phyloP scores from a whole-genome alignment of 1,139 yeast genomes.

The Pneumocystis canis region DNA sequence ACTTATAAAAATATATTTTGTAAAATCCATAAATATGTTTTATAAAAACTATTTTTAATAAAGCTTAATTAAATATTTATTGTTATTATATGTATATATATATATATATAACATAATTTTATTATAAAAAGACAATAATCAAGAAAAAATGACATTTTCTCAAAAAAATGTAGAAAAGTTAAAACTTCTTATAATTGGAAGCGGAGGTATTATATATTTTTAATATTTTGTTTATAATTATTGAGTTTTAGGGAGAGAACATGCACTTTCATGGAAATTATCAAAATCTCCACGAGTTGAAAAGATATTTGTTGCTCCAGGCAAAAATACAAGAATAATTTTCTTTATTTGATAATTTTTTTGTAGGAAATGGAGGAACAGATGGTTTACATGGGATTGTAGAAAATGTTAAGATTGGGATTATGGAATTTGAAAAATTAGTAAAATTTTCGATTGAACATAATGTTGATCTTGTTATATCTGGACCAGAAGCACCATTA shows the following conservation, averaged over 20 bases:
- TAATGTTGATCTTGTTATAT: conserved; percentile 61
- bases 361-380: conserved; percentile 64
- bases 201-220: conserved; percentile 47
- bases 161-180: background rate
- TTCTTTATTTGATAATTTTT: background rate
- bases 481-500: conserved; percentile 98
- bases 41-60: background rate
- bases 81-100: too few relatives aligned
- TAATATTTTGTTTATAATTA: background rate
- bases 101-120: too few relatives aligned
- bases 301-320: conserved; percentile 83
- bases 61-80: background rate
- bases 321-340: conserved; percentile 22
- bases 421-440: conserved; percentile 26
- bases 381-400: conserved; percentile 37
- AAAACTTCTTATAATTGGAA: conserved; percentile 61
- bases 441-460: conserved; percentile 59
- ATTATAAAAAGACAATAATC: background rate
- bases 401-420: conserved; percentile 53
- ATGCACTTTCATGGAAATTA: conserved; percentile 87
- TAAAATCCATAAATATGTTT: background rate
- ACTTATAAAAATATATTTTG: background rate
- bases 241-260: conserved; percentile 47
- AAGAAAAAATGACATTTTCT: background rate
- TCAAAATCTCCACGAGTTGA: conserved; percentile 60